phyloP scores from a whole-genome alignment of 1,284 basidiomycete species.

The Ganoderma leucocontextum region DNA sequence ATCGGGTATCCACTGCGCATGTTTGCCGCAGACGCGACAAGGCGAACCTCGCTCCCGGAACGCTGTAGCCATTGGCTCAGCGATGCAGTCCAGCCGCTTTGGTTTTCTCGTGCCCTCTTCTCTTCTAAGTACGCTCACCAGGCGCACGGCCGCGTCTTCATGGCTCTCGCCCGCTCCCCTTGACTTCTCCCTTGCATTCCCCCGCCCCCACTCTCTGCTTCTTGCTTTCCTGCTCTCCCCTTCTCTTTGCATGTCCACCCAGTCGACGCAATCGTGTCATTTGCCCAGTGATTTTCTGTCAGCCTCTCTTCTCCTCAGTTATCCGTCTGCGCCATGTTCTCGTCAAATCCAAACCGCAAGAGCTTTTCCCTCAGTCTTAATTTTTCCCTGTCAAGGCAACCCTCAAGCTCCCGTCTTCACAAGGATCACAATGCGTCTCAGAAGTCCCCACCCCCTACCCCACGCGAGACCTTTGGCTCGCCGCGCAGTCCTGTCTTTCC shows the following conservation, averaged over 20 bases:
- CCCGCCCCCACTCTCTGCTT: not conserved
- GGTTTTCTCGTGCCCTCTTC: slow-evolving; percentile 9
- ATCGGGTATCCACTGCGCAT: slow-evolving; percentile 27
- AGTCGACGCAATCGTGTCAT: slow-evolving; percentile 19
- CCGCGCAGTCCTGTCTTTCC: slow-evolving; percentile 26
- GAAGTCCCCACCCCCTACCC: slow-evolving; percentile 19
- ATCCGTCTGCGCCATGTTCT: slow-evolving; percentile 18
- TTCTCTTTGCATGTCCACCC: slow-evolving; percentile 23
- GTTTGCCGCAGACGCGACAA: slow-evolving; percentile 25
- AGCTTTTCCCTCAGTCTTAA: slow-evolving; percentile 29
- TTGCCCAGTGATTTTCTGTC: slow-evolving; percentile 24
- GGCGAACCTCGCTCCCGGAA: slow-evolving; percentile 2
- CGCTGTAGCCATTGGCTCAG: not conserved
- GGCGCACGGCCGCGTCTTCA: slow-evolving; percentile 8
- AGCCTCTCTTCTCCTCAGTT: slow-evolving; percentile 14
- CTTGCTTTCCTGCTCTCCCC: slow-evolving; percentile 12
- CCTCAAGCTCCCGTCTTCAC: slow-evolving; percentile 16
- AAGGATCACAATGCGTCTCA: slow-evolving; percentile 13
- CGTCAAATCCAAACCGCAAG: slow-evolving; percentile 30
- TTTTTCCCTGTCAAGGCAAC: slow-evolving; percentile 26
- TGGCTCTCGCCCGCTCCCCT: slow-evolving; percentile 3
- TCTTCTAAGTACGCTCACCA: slow-evolving; percentile 16
- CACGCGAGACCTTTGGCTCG: slow-evolving; percentile 19
- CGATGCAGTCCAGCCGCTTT: not conserved
- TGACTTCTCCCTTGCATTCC: slow-evolving; percentile 1